A percentile compares a stretch with the other conserved stretches of the same genome.
Evolutionary conservation across 2,329 filamentous ascomycete genomes (phyloP).

Genomic region (Plectosphaerella sp.): DNA sequence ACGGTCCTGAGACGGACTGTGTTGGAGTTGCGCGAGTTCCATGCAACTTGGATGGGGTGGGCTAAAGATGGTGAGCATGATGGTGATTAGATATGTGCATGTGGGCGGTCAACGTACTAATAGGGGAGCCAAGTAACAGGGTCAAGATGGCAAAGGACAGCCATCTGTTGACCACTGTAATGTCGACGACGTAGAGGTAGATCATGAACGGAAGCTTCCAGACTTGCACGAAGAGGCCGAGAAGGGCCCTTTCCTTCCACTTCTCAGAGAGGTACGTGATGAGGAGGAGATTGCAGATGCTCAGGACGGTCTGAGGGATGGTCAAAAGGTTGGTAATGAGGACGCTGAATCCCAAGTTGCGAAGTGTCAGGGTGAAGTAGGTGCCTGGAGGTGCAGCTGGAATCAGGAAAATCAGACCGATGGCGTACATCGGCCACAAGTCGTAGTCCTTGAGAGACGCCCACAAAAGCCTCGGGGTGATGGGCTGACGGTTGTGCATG

Average conservation of each 20-base stretch:
- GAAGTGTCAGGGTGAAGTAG: constrained; percentile 57
- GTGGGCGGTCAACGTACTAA: constrained; percentile 18
- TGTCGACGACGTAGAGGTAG: constrained; percentile 33
- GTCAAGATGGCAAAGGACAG: constrained; percentile 27
- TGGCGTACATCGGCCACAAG: constrained; percentile 43
- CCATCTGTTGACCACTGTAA: constrained; percentile 23
- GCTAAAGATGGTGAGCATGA: constrained; percentile 19
- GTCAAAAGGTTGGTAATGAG: constrained; percentile 60
- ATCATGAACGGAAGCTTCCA: constrained; percentile 59
- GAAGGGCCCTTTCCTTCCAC: constrained; percentile 43
- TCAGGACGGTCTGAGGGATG: constrained; percentile 43
- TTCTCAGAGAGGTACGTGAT: constrained; percentile 40
- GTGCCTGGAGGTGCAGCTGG: constrained; percentile 42
- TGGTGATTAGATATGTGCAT: not conserved
- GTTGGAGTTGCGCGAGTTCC: constrained; percentile 53
- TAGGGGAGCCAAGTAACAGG: constrained; percentile 26
- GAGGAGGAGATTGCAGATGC: constrained; percentile 25
- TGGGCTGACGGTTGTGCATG: constrained; percentile 57
- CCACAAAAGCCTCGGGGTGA: constrained; percentile 46
- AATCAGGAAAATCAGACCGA: constrained; percentile 50
- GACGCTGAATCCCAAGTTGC: constrained; percentile 51
- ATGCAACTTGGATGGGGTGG: constrained; percentile 42
- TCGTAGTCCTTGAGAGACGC: constrained; percentile 47
- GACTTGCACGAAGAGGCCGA: constrained; percentile 41
- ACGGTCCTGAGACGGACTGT: constrained; percentile 58